Base-by-base conservation (phyloP, 163 green algal species). In the Scenedesmus sp. region DNA sequence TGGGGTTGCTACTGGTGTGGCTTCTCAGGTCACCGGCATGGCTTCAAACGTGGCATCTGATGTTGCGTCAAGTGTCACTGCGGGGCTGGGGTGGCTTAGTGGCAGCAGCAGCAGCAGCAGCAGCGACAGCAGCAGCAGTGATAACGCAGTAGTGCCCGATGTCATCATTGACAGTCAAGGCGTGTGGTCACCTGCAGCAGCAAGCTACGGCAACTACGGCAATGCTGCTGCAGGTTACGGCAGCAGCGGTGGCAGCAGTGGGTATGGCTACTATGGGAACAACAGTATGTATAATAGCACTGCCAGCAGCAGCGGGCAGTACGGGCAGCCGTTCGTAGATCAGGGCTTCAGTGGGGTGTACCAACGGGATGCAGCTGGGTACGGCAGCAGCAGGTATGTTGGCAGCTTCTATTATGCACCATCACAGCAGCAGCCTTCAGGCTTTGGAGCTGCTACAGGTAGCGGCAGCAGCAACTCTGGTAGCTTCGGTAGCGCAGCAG, bases 101-200 rank as follows among this genome's bases (percentile, higher is more conserved):
- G n/a, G n/a, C 70, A 81, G 61, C 83, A 61, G 56, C 56, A 88
- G 83, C 46, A 72, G 78, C 56, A 49, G 79, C 42, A 91, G 33
- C 49, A 85, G 20, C 16, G 26, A n/a, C 87, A 59, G 24, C 76
- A 87, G 76, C 56, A 76, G 70, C 42, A 85, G 46, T 65, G 72
- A 85, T 46, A 83, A 35, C n/a, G 85, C 85, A 59, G 51, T 90
- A 16, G 70, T 90, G 49, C 85, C 85, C 44, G 85, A 90, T 83
- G 85, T 90, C 40, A 90, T 90, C 33, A 90, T 90, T 49, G 85
- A 89, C 68, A 83, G 70, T n/a, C 44, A 70, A 53, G 85, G 85
- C 3, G 72, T 76, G 1, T 90, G 85, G 85, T 78, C 46, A 30
- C 85, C 85, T n/a, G 51, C 46, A 46, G 35, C 73, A n/a, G 35